A percentile compares a stretch with the other conserved stretches of the same genome.
phyloP scores from a whole-genome alignment of 1,284 basidiomycete genomes.

The Exsudoporus floridanus region DNA sequence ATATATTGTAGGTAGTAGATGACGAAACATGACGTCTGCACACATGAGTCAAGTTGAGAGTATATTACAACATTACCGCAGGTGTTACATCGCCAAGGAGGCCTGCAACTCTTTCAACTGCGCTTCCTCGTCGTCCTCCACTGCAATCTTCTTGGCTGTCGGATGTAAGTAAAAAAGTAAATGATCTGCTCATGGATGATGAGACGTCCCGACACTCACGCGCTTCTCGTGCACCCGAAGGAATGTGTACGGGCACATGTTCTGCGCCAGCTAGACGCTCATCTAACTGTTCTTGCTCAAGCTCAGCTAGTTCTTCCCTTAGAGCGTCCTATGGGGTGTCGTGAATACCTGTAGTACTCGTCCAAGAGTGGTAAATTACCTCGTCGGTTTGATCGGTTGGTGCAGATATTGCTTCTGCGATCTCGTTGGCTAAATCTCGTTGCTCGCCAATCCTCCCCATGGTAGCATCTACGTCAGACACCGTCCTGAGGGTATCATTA shows the following conservation, averaged over 20 bases:
- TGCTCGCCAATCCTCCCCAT: slow-evolving; percentile 93
- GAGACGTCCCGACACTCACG: slow-evolving; percentile 44
- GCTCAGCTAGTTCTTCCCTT: slow-evolving; percentile 79
- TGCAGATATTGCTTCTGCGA: slow-evolving; percentile 91
- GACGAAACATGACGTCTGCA: slow-evolving; percentile 21
- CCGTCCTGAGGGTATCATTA: slow-evolving; percentile 54
- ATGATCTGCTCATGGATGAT: background rate
- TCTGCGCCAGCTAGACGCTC: slow-evolving; percentile 87
- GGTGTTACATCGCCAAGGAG: slow-evolving; percentile 76
- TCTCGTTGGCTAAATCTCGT: slow-evolving; percentile 93
- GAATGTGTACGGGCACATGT: slow-evolving; percentile 86
- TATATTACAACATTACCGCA: slow-evolving; percentile 11
- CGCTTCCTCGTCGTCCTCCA: slow-evolving; percentile 91
- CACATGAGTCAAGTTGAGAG: slow-evolving; percentile 5
- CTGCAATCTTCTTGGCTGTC: slow-evolving; percentile 40
- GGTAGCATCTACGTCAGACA: slow-evolving; percentile 89
- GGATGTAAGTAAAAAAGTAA: slow-evolving; percentile 1
- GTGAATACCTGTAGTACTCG: slow-evolving; percentile 5
- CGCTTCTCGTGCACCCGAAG: slow-evolving; percentile 59
- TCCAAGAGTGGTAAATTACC: slow-evolving; percentile 42
- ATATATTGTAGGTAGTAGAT: slow-evolving; percentile 36
- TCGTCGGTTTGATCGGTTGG: slow-evolving; percentile 75
- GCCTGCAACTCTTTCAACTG: slow-evolving; percentile 93
- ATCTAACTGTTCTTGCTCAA: slow-evolving; percentile 93
- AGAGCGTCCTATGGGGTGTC: slow-evolving; percentile 68